Conservation (phyloP, 768 basidiomycete genomes). For the Boletus barrowsii region DNA sequence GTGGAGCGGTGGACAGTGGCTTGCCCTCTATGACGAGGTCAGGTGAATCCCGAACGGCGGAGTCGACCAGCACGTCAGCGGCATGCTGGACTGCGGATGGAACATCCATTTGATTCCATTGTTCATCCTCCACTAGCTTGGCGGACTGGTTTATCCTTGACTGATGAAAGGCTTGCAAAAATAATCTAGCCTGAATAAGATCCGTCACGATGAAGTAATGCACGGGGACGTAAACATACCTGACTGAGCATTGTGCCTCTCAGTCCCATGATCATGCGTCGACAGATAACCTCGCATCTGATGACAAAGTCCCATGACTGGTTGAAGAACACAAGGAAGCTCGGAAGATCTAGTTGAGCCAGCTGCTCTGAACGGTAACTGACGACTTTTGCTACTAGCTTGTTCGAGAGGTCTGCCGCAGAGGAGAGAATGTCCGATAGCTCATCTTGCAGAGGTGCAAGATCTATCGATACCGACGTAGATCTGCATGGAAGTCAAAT, state of each 20-base stretch:
- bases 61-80: slow-evolving; percentile 72
- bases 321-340: slow-evolving; percentile 81
- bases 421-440: slow-evolving; percentile 74
- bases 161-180: slow-evolving; percentile 85
- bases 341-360: slow-evolving; percentile 61
- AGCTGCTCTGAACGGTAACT: slow-evolving; percentile 77
- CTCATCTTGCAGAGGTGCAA: slow-evolving; percentile 57
- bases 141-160: slow-evolving; percentile 74
- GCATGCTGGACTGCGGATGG: slow-evolving; percentile 60
- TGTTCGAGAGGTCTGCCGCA: slow-evolving; percentile 82
- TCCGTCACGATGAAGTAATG: not conserved
- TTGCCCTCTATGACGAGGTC: slow-evolving; percentile 50
- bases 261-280: slow-evolving; percentile 90
- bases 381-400: slow-evolving; percentile 76
- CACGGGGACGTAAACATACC: slow-evolving; percentile 39
- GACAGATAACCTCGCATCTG: slow-evolving; percentile 78
- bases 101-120: slow-evolving; percentile 81
- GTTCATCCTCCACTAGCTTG: slow-evolving; percentile 92
- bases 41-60: slow-evolving; percentile 77
- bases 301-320: slow-evolving; percentile 90
- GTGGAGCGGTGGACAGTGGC: not conserved
- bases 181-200: slow-evolving; percentile 68
- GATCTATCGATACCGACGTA: slow-evolving; percentile 37
- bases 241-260: slow-evolving; percentile 84
- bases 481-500: slow-evolving; percentile 30